Evolutionary conservation across 345 rosid genomes (phyloP), one percentile per base, ranked within the genome.

Genomic region (Gossypium thurberi): DNA sequence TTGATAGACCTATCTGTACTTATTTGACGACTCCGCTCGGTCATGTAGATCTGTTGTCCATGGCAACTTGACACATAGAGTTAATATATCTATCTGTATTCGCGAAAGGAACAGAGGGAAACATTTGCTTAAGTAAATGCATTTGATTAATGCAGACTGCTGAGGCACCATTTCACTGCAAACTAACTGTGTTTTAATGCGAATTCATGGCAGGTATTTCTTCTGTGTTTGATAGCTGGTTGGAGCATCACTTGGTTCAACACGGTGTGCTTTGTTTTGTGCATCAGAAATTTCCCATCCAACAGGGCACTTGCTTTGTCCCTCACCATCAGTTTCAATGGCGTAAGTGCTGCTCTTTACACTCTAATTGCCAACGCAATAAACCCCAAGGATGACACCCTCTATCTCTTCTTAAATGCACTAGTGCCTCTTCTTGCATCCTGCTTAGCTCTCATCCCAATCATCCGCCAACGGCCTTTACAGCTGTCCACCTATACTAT

Each of bases 171-270:
- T 70, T 53, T 14, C 47, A 53, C 33, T 12, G 47, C 4, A 10
- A 12, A 25, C 47, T 59, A 40, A 71, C 69, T 13, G 11, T 73
- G 44, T 46, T 53, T 70, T 18, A 17, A 60, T 52, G 17, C 63
- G 15, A 46, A 57, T 62, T 21, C 17, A 25, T 76, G 78, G 81
- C 85, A 89, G 91, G 93, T 91, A 15, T 93, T 91, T 78, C 66
- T 89, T n/a, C 83, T 87, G 21, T 89, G 92, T 69, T 84, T 91
- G 81, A 56, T 85, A 61, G 90, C 93, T 44, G 95, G 98, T 58
- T 89, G 93, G 74, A 93, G 97, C 77, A 91, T 93, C 43, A 84
- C 92, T 79, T 61, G 94, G 97, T 93, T 93, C 90, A 93, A 93
- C 85, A 93, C 97, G 9, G 90, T 90, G 0, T 87, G 93, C 79